Conservation (phyloP, 2,329 filamentous ascomycete genomes). For the Aspergillus sp. region DNA sequence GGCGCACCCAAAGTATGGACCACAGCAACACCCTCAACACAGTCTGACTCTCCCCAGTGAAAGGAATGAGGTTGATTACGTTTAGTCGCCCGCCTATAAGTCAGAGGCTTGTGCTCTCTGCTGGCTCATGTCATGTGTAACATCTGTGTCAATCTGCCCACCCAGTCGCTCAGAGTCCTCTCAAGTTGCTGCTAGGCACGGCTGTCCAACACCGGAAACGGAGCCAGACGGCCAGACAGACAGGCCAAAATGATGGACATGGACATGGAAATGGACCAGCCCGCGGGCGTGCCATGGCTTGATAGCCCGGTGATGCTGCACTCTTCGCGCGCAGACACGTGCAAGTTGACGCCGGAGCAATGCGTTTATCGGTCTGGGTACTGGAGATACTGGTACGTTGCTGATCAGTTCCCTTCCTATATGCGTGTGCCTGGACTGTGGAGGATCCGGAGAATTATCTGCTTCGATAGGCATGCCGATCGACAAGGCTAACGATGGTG, state of each 20-base stretch:
- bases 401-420: neutral
- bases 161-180: no score
- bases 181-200: no score
- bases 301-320: constrained; percentile 34
- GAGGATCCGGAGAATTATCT: neutral
- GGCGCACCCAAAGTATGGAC: neutral
- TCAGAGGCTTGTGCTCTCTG: neutral
- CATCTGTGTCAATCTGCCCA: no score
- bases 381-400: constrained; percentile 34
- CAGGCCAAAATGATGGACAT: neutral
- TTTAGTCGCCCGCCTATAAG: neutral
- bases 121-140: no score
- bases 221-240: neutral
- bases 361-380: constrained; percentile 27
- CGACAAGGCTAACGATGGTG: neutral
- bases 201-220: no score
- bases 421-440: neutral
- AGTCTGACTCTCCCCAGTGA: neutral
- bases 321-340: constrained; percentile 29
- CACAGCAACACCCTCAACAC: neutral
- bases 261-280: neutral
- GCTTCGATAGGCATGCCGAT: neutral
- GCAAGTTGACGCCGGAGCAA: constrained; percentile 30
- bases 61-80: neutral
- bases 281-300: constrained; percentile 27